Evolutionary conservation across 2,329 filamentous ascomycete species (phyloP), one percentile per base, ranked within the genome.

Genomic region (Pyrenochaeta sp.): DNA sequence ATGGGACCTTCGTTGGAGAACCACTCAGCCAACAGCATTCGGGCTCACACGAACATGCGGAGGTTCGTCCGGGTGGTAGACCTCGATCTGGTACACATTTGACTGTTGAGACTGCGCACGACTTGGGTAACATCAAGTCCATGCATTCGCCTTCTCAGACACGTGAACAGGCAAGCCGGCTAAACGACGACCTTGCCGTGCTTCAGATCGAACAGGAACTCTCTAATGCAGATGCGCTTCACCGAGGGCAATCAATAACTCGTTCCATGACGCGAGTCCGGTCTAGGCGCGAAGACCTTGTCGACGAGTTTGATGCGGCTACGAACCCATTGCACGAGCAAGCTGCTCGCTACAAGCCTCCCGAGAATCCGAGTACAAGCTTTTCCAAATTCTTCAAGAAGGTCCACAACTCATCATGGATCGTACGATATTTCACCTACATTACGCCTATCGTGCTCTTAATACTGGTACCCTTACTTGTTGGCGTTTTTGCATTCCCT

Each of bases 401-500:
- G 67, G 72, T 88, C 50, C 90, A 88, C 71, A 81, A 82, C 52
- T 90, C 85, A 1, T 88, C 84, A 61, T 87, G 86, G 61, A 72
- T 90, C 30, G 74, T 91, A 43, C 83, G 90, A 40, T 92, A 90
- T 68, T 82, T 91, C 64, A 85, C 85, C 18, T 92, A 92, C 69
- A 90, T 91, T 61, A 77, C 83, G 1, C 90, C 90, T 0, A 51
- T 91, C 10, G 83, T 85, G 2, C 60, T 86, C 11, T 73, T 92
- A 4, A 78, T 92, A 4, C 78, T 91, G 33, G 85, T 91, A 41
- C 90, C 90, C 0, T 74, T 91, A 35, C 77, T 92, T 5, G 74
- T 92, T 18, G 89, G 88, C 5, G 83, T 82, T 1, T 75, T 90
- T 15, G 58, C 83, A 1, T 89, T 83, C 57, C 78, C 80, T n/a